Percentiles rank a stretch among this genome's conserved stretches.
These are phyloP conservation scores for Epichloe scottii DNA, from an alignment of 2,329 filamentous ascomycete species.

Conservation along the genomic window DNA sequence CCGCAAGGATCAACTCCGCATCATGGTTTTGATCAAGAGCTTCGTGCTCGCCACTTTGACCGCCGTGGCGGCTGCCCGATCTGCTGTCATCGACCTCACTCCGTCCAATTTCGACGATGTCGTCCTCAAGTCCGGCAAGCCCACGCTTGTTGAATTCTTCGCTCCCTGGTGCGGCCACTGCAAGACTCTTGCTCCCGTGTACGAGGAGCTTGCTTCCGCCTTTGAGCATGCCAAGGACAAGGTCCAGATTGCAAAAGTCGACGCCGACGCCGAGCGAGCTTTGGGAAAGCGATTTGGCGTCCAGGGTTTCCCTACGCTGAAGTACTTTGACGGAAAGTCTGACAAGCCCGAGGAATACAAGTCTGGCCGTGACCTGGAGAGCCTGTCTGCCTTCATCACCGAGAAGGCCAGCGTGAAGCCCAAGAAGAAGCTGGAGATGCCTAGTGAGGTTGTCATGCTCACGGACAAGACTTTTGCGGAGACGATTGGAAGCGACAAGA, in stretches of 20 bases:
- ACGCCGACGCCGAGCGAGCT: conserved; percentile 77
- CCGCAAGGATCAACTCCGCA: conserved; percentile 9
- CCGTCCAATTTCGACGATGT: conserved; percentile 86
- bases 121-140: conserved; percentile 84
- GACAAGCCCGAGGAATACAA: conserved; percentile 75
- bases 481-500: conserved; percentile 70
- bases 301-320: conserved; percentile 91
- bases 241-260: conserved; percentile 87
- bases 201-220: conserved; percentile 71
- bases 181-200: conserved; percentile 91
- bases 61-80: conserved; percentile 51
- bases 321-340: conserved; percentile 95
- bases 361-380: conserved; percentile 77
- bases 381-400: conserved; percentile 64
- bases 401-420: conserved; percentile 79
- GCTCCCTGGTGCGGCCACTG: conserved; percentile 99
- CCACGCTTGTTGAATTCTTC: conserved; percentile 94
- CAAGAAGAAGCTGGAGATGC: conserved; percentile 61
- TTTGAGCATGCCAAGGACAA: conserved; percentile 61
- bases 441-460: conserved; percentile 67
- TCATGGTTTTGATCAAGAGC: conserved; percentile 48
- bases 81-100: conserved; percentile 79
- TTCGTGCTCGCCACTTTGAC: conserved; percentile 44
- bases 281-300: conserved; percentile 80
- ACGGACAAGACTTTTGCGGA: conserved; percentile 68